Base-by-base conservation (phyloP, 768 basidiomycete species). In the Fomitopsis serialis region DNA sequence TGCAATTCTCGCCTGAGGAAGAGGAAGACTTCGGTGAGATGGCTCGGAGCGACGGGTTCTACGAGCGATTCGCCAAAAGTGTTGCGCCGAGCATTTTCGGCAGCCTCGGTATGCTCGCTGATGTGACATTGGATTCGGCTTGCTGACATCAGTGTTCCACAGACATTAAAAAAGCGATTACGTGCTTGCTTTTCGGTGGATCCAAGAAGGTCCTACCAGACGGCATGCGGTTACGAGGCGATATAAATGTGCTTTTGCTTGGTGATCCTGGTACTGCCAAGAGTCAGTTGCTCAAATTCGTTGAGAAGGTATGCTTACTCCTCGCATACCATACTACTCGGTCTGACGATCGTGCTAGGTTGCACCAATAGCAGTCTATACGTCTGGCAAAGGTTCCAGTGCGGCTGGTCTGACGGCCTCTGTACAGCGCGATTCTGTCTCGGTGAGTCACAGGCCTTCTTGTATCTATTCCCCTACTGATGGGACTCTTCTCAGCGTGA, bases 181-280 rank as follows among this genome's bases (percentile, higher is more conserved):
- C 90, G 0, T 98, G 96, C 68, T 74, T 99, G n/a, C 74, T 99
- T 7, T 93, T 98, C 61, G 97, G 97, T 25, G 97, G 97, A 6
- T 95, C 94, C 19, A 98, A 94, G 74, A 99, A 99, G 70, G 77
- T 97, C 47, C 72, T 99, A 5, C 97, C 97, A 8, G 97, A 99
- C 66, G 95, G 97, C 9, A 95, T 98, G 92, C 80, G 97, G 29
- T 71, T 99, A 40, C 80, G 97, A 66, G 97, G 97, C 11, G 97
- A 99, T 66, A 98, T 99, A 67, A 99, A 99, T 66, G 97, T 99
- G 19, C 73, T 99, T 10, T 71, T 98, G 24, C 80, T 99, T 25
- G 97, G 97, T 68, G 97, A 99, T 68, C 97, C 97, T 8, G 97
- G 97, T 72, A 98, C 97, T 13, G 97, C 97, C 21, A 99, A 99